phyloP scores from a whole-genome alignment of 106 monocot species.

The Vanilla planifolia region DNA sequence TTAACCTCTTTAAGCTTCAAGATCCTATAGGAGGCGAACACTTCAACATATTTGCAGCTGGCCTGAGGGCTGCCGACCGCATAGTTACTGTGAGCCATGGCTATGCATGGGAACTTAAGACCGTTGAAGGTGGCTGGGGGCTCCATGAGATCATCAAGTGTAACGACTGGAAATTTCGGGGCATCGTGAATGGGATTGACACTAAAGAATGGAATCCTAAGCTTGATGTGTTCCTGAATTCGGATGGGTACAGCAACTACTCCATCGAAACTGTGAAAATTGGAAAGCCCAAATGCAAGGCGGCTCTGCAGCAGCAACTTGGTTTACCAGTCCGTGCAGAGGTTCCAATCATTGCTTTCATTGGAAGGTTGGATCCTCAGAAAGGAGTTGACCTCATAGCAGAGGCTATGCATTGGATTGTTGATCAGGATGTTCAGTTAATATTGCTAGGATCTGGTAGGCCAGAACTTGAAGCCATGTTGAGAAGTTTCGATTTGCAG shows the following conservation, averaged over 20 bases:
- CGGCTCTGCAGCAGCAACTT: conserved; percentile 69
- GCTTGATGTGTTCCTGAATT: conserved; percentile 48
- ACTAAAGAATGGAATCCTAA: conserved; percentile 67
- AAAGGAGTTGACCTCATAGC: conserved; percentile 82
- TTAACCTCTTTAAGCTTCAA: conserved; percentile 54
- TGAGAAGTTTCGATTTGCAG: conserved; percentile 39
- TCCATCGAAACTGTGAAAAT: conserved; percentile 45
- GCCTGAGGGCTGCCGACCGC: conserved; percentile 63
- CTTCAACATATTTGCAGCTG: conserved; percentile 74
- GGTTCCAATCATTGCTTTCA: conserved; percentile 72
- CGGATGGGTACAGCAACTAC: conserved; percentile 85
- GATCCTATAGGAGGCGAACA: conserved; percentile 86
- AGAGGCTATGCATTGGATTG: conserved; percentile 84
- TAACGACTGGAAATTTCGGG: conserved; percentile 68
- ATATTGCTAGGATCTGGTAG: conserved; percentile 75
- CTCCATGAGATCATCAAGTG: conserved; percentile 62
- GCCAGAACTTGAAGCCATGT: conserved; percentile 69
- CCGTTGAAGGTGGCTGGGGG: conserved; percentile 87
- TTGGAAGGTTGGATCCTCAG: conserved; percentile 76
- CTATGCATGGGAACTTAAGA: conserved; percentile 88
- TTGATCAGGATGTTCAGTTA: conserved; percentile 65
- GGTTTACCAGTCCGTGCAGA: conserved; percentile 50
- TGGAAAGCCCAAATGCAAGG: conserved; percentile 78
- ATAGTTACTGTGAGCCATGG: conserved; percentile 80
- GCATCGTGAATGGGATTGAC: conserved; percentile 89